Evolutionary conservation across 306 rosid species (phyloP), one percentile per base, ranked within the genome.

Genomic region (Senna tora): DNA sequence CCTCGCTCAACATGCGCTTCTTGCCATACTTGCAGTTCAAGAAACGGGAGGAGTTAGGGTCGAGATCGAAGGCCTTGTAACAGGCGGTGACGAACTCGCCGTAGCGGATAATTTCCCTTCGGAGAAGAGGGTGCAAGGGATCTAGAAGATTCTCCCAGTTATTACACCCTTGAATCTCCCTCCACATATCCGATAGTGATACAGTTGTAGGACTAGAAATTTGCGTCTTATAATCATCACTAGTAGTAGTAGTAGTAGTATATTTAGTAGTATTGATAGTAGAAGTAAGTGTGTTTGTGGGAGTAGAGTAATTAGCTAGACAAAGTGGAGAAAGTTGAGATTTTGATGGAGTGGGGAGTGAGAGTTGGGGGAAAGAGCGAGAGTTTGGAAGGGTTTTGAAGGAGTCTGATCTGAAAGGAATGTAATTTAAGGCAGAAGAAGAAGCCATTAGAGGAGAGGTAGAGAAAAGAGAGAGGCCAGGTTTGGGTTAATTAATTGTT

Each of bases 61-160:
- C 87, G 2, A 94, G 91, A 50, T 94, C 92, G 32, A 94, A 94
- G 42, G 95, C 96, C 54, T 86, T 89, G 85, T 94, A 94, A 72
- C 92, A 87, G 0, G 92, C 96, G 0, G 82, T 74, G 11, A 89
- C 91, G 2, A 94, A 86, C 74, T 91, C 84, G 0, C 97, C 98
- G 16, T 89, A 94, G 0, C 98, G 91, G 63, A 94, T 78, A 0
- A 91, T 81, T 75, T 94, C 98, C 12, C 28, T 77, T 3, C 90
- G 88, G 7, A 94, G 92, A 65, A 94, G 85, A 10, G 97, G 98
- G 74, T 94, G 88, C 54, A 94, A 83, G 3, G 97, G 98, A 12
- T 89, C 78, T 2, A 94, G 57, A 5, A 94, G 86, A 28, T 89
- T 72, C 8, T 94, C 92, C 98, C 98, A 94, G 75, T 94, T 57